Evolutionary conservation across 441 rosid genomes (phyloP).

Genomic region (Flueggea neowawraea): DNA sequence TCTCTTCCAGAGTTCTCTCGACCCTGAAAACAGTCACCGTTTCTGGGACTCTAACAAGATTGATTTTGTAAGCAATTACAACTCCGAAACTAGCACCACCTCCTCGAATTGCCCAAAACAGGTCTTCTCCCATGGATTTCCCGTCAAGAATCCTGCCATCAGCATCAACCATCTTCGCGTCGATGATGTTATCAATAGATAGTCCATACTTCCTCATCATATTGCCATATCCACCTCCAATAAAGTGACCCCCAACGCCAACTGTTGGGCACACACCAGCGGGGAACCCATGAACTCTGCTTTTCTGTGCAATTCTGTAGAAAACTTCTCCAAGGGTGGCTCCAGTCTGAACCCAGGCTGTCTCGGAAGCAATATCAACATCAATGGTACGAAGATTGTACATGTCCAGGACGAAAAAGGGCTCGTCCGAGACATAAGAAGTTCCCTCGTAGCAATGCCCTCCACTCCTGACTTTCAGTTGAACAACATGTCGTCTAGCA

Average conservation of each 20-base stretch:
- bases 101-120: constrained; percentile 18
- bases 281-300: constrained; percentile 40
- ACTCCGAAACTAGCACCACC: constrained; percentile 70
- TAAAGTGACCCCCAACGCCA: constrained; percentile 59
- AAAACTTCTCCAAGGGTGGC: constrained; percentile 65
- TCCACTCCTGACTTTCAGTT: constrained; percentile 54
- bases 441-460: constrained; percentile 69
- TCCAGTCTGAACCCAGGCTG: constrained; percentile 64
- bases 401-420: constrained; percentile 42
- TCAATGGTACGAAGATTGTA: constrained; percentile 20
- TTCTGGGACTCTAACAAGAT: constrained; percentile 45
- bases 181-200: constrained; percentile 56
- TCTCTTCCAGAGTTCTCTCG: constrained; percentile 27
- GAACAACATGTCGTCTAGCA: constrained; percentile 32
- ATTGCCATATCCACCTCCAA: constrained; percentile 64
- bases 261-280: constrained; percentile 64
- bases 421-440: constrained; percentile 36
- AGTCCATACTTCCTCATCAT: constrained; percentile 58
- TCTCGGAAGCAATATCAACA: constrained; percentile 24
- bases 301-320: constrained; percentile 37
- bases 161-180: constrained; percentile 42
- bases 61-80: constrained; percentile 50
- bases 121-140: constrained; percentile 49
- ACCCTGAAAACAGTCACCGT: constrained; percentile 40
- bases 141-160: constrained; percentile 40